Conservation (phyloP, 805 yeast species). For the Kluyveromyces starmeri region DNA sequence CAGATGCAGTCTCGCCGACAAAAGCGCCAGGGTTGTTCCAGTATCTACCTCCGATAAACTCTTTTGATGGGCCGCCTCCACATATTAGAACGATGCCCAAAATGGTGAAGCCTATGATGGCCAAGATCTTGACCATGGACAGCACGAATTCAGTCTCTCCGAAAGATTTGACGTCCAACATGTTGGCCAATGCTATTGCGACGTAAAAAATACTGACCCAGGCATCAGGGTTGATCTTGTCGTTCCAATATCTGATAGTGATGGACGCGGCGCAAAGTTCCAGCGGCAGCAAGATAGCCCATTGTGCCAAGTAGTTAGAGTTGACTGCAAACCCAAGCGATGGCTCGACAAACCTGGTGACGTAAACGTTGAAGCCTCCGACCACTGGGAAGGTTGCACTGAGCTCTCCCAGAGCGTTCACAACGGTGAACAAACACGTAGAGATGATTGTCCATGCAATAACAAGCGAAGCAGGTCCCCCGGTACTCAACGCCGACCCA, state of each 20-base stretch:
- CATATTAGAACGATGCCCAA: slow-evolving; percentile 39
- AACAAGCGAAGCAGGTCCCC: slow-evolving; percentile 59
- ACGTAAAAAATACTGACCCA: slow-evolving; percentile 51
- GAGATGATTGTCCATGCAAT: slow-evolving; percentile 50
- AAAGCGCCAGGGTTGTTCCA: slow-evolving; percentile 54
- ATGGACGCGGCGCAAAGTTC: slow-evolving; percentile 55
- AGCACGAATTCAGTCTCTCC: slow-evolving; percentile 51
- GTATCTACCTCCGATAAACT: slow-evolving; percentile 41
- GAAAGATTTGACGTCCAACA: slow-evolving; percentile 45
- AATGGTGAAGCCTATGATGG: slow-evolving; percentile 41
- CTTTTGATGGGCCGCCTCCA: slow-evolving; percentile 46
- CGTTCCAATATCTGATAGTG: slow-evolving; percentile 49
- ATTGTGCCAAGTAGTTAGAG: slow-evolving; percentile 45
- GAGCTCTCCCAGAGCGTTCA: slow-evolving; percentile 45
- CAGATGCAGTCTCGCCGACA: slow-evolving; percentile 33
- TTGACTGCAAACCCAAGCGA: slow-evolving; percentile 48
- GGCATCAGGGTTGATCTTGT: slow-evolving; percentile 43
- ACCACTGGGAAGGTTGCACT: slow-evolving; percentile 45
- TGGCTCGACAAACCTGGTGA: slow-evolving; percentile 46
- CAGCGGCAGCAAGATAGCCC: slow-evolving; percentile 48
- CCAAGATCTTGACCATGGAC: slow-evolving; percentile 38
- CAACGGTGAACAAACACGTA: slow-evolving; percentile 49
- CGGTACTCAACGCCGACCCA: slow-evolving; percentile 46
- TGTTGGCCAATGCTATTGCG: slow-evolving; percentile 38
- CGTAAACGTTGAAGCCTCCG: slow-evolving; percentile 44